phyloP scores from a whole-genome alignment of 116 monocot genomes.

The Phalaenopsis hybrid region DNA sequence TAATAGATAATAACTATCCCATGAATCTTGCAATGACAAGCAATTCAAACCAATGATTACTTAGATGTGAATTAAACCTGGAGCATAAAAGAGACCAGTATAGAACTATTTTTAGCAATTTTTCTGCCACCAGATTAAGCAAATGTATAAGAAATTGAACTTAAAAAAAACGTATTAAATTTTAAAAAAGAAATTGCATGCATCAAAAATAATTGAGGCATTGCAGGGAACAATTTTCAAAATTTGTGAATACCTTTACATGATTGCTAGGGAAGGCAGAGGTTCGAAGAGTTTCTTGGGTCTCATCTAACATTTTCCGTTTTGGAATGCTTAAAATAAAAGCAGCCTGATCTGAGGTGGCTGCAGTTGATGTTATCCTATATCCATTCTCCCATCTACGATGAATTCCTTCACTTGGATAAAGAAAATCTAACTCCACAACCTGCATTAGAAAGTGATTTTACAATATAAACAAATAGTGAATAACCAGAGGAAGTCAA shows the following conservation, averaged over 20 bases:
- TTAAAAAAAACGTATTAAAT: background rate
- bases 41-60: too few relatives aligned
- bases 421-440: conserved; percentile 95
- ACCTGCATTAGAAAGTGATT: conserved; percentile 39
- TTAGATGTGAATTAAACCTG: too few relatives aligned
- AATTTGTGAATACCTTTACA: conserved; percentile 69
- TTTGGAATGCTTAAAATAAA: conserved; percentile 94
- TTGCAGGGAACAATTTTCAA: background rate
- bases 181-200: background rate
- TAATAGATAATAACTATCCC: too few relatives aligned
- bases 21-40: too few relatives aligned
- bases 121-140: background rate
- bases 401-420: conserved; percentile 98
- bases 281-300: conserved; percentile 95
- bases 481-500: background rate
- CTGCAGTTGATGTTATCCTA: conserved; percentile 92
- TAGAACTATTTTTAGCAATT: background rate
- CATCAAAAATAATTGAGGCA: background rate
- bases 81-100: background rate
- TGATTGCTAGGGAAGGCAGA: conserved; percentile 95
- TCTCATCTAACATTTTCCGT: conserved; percentile 80
- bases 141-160: background rate
- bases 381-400: conserved; percentile 87
- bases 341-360: conserved; percentile 90
- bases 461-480: background rate